Evolutionary conservation across 805 yeast species (phyloP).

Genomic region (Yarrowia sp.): DNA sequence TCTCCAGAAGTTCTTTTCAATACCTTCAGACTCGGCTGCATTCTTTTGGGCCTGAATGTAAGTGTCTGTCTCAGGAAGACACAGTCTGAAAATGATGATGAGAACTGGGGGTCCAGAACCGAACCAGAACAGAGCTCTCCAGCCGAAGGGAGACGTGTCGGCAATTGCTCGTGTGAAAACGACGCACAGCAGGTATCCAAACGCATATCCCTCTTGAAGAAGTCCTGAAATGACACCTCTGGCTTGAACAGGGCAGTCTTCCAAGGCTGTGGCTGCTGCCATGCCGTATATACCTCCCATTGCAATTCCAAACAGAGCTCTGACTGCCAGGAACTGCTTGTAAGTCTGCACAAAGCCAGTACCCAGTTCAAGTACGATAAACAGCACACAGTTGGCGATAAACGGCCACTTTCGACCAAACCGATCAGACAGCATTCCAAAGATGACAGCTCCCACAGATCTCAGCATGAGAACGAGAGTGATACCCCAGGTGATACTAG

Average conservation of each 20-base stretch:
- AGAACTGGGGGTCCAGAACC: constrained; percentile 9
- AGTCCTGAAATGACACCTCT: constrained; percentile 15
- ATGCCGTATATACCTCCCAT: constrained; percentile 78
- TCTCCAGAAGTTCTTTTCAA: constrained; percentile 1
- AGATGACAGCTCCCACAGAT: constrained; percentile 72
- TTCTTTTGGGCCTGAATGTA: background rate
- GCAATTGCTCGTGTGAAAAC: constrained; percentile 12
- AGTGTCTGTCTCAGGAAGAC: constrained; percentile 10
- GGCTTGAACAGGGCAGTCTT: constrained; percentile 51
- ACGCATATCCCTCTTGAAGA: constrained; percentile 4
- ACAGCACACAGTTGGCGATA: constrained; percentile 4
- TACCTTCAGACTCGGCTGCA: background rate
- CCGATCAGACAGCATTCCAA: constrained; percentile 56
- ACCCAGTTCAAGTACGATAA: background rate
- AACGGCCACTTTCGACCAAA: constrained; percentile 16
- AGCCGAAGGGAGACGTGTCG: constrained; percentile 1
- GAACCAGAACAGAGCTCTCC: constrained; percentile 22
- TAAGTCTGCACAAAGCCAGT: constrained; percentile 7
- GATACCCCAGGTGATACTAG: constrained; percentile 72
- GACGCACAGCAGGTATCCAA: constrained; percentile 9
- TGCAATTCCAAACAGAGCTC: constrained; percentile 70
- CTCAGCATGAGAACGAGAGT: constrained; percentile 75
- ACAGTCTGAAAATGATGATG: constrained; percentile 9
- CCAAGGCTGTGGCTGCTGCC: constrained; percentile 69
- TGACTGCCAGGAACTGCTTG: constrained; percentile 60